These are phyloP conservation scores for Linaria vulgaris DNA, from an alignment of 257 asterid genomes.

Conservation along the genomic window DNA sequence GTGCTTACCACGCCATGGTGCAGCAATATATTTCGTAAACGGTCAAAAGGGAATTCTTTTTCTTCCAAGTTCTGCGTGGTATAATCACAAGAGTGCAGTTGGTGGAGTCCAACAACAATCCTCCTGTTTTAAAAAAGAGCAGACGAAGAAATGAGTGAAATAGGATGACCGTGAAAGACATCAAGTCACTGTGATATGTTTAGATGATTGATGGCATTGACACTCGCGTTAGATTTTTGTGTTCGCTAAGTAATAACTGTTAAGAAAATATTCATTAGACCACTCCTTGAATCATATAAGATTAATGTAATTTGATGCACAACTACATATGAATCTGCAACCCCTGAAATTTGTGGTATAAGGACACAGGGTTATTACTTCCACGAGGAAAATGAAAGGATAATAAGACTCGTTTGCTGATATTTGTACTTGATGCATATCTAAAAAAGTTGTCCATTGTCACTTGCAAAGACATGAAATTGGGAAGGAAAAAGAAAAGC, in stretches of 20 bases:
- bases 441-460: neutral
- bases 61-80: conserved; percentile 20
- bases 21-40: conserved; percentile 33
- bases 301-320: no score
- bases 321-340: no score
- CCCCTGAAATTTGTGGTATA: no score
- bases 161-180: neutral
- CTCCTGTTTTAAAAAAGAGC: conserved; percentile 39
- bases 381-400: no score
- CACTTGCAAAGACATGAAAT: neutral
- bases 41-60: conserved; percentile 10
- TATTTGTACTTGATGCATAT: neutral
- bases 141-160: neutral
- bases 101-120: conserved; percentile 52
- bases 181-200: neutral
- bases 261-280: neutral
- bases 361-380: no score
- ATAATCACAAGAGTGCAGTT: conserved; percentile 34
- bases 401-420: no score
- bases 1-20: conserved; percentile 54
- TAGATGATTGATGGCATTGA: no score
- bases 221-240: no score
- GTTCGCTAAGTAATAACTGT: neutral
- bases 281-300: no score
- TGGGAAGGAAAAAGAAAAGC: neutral